A percentile compares a stretch with the other conserved stretches of the same genome.
Evolutionary conservation across 495 filamentous ascomycete genomes (phyloP).

Genomic region (Podospora pseudoanserina): DNA sequence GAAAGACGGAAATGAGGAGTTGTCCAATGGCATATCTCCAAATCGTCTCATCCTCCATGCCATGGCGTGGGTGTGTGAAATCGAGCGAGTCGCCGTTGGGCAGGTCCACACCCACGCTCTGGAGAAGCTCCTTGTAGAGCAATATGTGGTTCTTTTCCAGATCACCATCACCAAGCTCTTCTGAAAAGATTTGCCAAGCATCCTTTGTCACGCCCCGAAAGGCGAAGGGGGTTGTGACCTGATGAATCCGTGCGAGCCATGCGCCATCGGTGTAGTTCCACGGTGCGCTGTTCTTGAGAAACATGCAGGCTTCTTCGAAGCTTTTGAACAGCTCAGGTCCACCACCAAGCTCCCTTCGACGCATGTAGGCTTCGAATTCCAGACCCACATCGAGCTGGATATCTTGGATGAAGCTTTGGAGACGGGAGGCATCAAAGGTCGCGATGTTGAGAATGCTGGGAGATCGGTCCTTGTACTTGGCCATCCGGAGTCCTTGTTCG

Average conservation of each 20-base stretch:
- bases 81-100: slow-evolving; percentile 25
- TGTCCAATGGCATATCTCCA: slow-evolving; percentile 50
- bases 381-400: not conserved
- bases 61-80: slow-evolving; percentile 35
- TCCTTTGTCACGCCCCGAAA: slow-evolving; percentile 37
- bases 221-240: slow-evolving; percentile 39
- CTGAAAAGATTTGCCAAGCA: slow-evolving; percentile 49
- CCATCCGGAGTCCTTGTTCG: not conserved
- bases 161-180: slow-evolving; percentile 52
- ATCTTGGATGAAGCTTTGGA: not conserved
- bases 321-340: slow-evolving; percentile 34
- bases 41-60: slow-evolving; percentile 30
- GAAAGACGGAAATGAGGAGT: slow-evolving; percentile 45
- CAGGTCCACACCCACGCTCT: slow-evolving; percentile 29
- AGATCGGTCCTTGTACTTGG: not conserved
- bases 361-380: not conserved
- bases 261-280: slow-evolving; percentile 51
- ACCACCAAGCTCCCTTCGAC: not conserved
- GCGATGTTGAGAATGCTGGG: not conserved
- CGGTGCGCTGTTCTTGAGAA: slow-evolving; percentile 43
- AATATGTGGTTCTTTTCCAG: slow-evolving; percentile 45
- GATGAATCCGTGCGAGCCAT: slow-evolving; percentile 48
- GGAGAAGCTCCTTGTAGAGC: slow-evolving; percentile 43
- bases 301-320: slow-evolving; percentile 39
- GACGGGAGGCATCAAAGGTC: not conserved